A percentile compares a stretch with the other conserved stretches of the same genome.
Evolutionary conservation across 371 early-diverging fungal species (phyloP).

Genomic region (Apophysomyces trapeziformis): DNA sequence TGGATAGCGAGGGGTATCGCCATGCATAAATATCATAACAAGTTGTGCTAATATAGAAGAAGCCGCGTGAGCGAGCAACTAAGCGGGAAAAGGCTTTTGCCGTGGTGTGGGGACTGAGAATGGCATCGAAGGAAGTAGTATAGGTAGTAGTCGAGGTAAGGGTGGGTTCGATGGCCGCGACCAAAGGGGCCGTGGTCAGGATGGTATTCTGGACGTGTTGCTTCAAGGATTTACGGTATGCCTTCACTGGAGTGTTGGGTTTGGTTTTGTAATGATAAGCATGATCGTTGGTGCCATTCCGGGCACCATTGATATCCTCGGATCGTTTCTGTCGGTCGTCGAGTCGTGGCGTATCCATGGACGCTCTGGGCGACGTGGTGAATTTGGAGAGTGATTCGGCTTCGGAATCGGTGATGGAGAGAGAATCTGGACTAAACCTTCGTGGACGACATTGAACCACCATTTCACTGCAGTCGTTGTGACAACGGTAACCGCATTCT

Average conservation of each 20-base stretch:
- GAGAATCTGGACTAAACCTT: slow-evolving; percentile 39
- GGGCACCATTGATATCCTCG: background rate
- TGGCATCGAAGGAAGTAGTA: background rate
- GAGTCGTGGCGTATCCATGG: slow-evolving; percentile 10
- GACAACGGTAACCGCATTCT: slow-evolving; percentile 50
- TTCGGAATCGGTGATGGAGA: slow-evolving; percentile 53
- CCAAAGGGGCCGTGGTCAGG: slow-evolving; percentile 6
- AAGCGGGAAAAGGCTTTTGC: slow-evolving; percentile 47
- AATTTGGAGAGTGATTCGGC: slow-evolving; percentile 46
- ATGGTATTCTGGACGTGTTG: slow-evolving; percentile 32
- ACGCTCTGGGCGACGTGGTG: slow-evolving; percentile 15
- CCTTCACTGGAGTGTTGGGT: slow-evolving; percentile 18
- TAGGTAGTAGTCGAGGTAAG: background rate
- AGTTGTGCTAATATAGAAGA: slow-evolving; percentile 28
- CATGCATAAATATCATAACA: slow-evolving; percentile 40
- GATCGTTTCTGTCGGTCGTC: slow-evolving; percentile 2
- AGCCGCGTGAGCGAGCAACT: slow-evolving; percentile 43
- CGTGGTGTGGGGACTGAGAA: slow-evolving; percentile 40
- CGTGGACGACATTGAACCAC: slow-evolving; percentile 44
- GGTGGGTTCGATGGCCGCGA: background rate
- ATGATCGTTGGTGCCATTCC: slow-evolving; percentile 8
- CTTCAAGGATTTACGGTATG: slow-evolving; percentile 33
- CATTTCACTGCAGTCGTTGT: slow-evolving; percentile 39
- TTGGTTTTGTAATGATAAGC: slow-evolving; percentile 20
- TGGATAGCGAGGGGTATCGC: slow-evolving; percentile 24